Evolutionary conservation across 140 eudicot species (phyloP).

Genomic region (Erigeron philadelphicus): DNA sequence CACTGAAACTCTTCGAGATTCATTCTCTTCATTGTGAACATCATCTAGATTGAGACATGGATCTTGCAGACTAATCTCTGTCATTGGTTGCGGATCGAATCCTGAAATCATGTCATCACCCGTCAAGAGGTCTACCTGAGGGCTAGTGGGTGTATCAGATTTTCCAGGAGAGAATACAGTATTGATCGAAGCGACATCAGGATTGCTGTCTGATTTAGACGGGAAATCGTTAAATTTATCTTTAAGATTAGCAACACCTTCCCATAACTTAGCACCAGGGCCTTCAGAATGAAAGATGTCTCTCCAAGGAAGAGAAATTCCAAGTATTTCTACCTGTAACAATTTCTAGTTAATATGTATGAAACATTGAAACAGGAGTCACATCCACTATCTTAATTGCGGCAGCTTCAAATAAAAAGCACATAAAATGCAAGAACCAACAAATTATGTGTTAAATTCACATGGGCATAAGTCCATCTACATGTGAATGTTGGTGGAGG

Average conservation of each 20-base stretch:
- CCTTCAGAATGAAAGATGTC: constrained; percentile 51
- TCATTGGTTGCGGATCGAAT: constrained; percentile 44
- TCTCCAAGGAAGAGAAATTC: constrained; percentile 87
- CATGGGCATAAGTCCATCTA: no score
- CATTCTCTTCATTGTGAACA: constrained; percentile 27
- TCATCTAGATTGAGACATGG: constrained; percentile 27
- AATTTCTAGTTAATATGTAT: background rate
- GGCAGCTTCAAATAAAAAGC: no score
- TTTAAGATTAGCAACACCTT: constrained; percentile 21
- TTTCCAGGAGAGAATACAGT: constrained; percentile 24
- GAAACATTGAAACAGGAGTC: constrained; percentile 10
- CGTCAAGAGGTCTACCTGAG: constrained; percentile 62
- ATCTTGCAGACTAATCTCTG: constrained; percentile 34
- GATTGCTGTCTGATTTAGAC: constrained; percentile 36
- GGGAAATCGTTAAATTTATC: constrained; percentile 33
- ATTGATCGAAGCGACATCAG: constrained; percentile 31
- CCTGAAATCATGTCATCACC: constrained; percentile 45
- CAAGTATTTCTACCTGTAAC: constrained; percentile 78
- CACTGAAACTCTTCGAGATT: constrained; percentile 30
- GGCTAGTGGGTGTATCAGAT: constrained; percentile 36
- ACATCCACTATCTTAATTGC: background rate
- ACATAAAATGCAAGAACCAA: background rate
- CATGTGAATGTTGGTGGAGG: no score
- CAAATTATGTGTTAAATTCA: background rate
- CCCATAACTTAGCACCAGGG: constrained; percentile 36